Base-by-base conservation (phyloP, 2,329 filamentous ascomycete species). In the Lithohypha guttulata region DNA sequence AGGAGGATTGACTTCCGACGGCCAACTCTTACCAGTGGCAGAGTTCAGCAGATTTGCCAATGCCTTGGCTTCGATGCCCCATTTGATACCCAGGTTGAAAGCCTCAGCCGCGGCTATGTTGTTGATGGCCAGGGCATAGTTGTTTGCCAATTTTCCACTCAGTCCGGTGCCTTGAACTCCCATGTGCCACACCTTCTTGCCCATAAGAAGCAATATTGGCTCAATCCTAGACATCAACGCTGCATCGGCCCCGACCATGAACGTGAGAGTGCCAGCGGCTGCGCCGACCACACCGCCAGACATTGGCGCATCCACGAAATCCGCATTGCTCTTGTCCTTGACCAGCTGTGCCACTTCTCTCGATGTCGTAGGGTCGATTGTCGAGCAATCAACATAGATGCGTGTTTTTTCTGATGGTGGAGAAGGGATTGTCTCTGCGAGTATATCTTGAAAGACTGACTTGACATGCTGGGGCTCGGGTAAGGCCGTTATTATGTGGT, bases 261-360 rank as follows among this genome's bases (percentile, higher is more conserved):
- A 98, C 0, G 87, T 94, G 42, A 98, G 68, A 0, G 85, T 87
- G 22, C 82, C 91, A 9, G 85, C 85, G 4, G 77, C 70, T 8
- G 91, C 91, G 29, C 89, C 91, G 4, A 96, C 85, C 0, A 95
- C 87, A 35, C 91, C 91, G 33, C 91, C 91, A 0, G 89, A 96
- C 81, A 98, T 94, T 30, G 91, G 91, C 2, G 91, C 89, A 57
- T 98, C 91, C 42, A 95, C 79, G 55, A 96, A 95, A 1, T 74
- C 69, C 1, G 76, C 75, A 11, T 43, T 43, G 10, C 32, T 25
- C 11, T 47, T 45, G 4, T 73, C 72, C 42, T 69, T 73, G 2
- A 93, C 79, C 17, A 72, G 70, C 44, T 77, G 69, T 15, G 86
- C 85, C 4, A 96, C 80, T 49, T 77, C 72, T 26, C 76, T 76